Evolutionary conservation across 176 grass and related monocot genomes (phyloP).

Genomic region (Phragmites australis): DNA sequence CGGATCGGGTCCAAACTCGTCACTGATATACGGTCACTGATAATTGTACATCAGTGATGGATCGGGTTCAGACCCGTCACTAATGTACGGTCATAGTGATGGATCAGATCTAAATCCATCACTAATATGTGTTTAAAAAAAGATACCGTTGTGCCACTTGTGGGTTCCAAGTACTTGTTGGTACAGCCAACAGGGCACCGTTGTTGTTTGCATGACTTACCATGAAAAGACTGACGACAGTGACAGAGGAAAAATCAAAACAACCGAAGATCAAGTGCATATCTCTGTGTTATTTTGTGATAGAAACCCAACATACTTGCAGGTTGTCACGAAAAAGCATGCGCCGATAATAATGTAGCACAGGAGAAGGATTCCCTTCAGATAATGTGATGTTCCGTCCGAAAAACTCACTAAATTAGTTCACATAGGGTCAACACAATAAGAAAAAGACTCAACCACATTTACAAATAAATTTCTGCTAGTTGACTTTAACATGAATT

Average conservation of each 20-base stretch:
- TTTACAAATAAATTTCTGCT: too few species aligned
- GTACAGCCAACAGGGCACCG: constrained; percentile 19
- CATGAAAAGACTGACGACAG: constrained; percentile 1
- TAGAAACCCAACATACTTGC: constrained; percentile 58
- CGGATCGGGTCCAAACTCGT: too few species aligned
- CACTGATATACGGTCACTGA: too few species aligned
- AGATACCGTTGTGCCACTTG: constrained; percentile 46
- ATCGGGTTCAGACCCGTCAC: too few species aligned
- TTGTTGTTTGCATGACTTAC: constrained; percentile 30
- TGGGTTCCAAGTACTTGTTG: constrained; percentile 26
- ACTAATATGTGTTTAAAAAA: too few species aligned
- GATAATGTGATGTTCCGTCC: constrained; percentile 87
- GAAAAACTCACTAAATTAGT: neutral
- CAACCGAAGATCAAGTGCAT: neutral
- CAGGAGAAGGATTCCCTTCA: constrained; percentile 80
- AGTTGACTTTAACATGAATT: too few species aligned
- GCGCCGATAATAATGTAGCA: constrained; percentile 81
- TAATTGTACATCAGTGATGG: too few species aligned
- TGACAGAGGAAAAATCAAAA: neutral
- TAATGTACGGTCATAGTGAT: too few species aligned
- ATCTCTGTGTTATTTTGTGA: too few species aligned
- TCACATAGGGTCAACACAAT: neutral
- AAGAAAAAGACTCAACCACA: neutral
- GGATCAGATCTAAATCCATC: too few species aligned
- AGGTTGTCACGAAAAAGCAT: constrained; percentile 80